Conservation (phyloP, 2,329 filamentous ascomycete genomes). For the Apiospora pterosperma region DNA sequence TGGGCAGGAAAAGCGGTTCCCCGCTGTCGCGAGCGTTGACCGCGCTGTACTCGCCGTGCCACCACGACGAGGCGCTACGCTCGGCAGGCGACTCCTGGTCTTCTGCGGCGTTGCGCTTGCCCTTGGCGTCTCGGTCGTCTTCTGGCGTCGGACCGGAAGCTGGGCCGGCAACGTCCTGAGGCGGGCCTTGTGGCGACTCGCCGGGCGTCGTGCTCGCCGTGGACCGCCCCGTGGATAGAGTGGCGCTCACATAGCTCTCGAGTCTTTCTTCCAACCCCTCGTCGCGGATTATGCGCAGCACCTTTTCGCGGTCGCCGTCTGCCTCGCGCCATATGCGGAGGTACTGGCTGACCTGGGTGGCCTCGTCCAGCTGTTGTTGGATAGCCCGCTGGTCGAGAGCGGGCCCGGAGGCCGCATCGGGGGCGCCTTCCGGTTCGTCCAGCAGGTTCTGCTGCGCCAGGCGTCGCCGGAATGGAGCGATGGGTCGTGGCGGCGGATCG, state of each 20-base stretch:
- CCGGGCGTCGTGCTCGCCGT: neutral
- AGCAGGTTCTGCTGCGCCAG: constrained; percentile 20
- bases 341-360: constrained; percentile 32
- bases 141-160: neutral
- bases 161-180: neutral
- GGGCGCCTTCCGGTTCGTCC: neutral
- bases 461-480: constrained; percentile 23
- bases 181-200: neutral
- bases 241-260: constrained; percentile 55
- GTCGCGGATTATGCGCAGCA: constrained; percentile 58
- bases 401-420: neutral
- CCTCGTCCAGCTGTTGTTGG: neutral
- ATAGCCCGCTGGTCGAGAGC: neutral
- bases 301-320: constrained; percentile 54
- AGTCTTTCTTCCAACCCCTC: constrained; percentile 58
- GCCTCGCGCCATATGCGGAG: constrained; percentile 57
- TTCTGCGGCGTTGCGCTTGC: constrained; percentile 17
- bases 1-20: neutral
- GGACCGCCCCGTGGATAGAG: constrained; percentile 30
- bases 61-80: neutral
- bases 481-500: constrained; percentile 13
- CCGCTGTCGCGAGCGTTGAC: constrained; percentile 6
- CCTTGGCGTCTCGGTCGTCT: constrained; percentile 8
- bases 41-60: neutral
- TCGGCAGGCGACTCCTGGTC: neutral